A percentile compares a stretch with the other conserved stretches of the same genome.
Evolutionary conservation across 768 basidiomycete species (phyloP).

Genomic region (Leucocoprinus birnbaumii): DNA sequence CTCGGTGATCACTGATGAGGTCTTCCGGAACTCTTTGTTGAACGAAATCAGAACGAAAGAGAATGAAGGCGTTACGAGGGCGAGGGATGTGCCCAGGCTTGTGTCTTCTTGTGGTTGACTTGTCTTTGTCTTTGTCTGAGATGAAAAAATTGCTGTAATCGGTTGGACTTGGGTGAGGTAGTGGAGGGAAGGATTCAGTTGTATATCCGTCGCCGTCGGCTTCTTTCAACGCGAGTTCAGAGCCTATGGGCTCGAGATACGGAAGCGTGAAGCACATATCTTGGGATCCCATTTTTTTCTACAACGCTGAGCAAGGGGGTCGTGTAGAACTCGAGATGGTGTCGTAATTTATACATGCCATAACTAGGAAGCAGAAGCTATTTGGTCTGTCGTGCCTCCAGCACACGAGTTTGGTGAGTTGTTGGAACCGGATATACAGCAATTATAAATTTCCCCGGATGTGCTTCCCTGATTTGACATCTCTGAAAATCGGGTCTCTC

Average conservation of each 20-base stretch:
- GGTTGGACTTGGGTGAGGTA: background rate
- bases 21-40: slow-evolving; percentile 31
- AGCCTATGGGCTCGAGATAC: background rate
- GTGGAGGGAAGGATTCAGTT: background rate
- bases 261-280: background rate
- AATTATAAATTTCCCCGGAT: background rate
- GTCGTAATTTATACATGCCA: background rate
- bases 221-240: background rate
- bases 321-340: background rate
- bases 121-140: slow-evolving; percentile 13
- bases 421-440: background rate
- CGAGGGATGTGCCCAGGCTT: slow-evolving; percentile 61
- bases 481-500: too few species aligned
- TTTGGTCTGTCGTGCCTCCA: background rate
- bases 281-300: background rate
- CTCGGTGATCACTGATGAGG: slow-evolving; percentile 6
- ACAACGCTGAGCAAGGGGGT: background rate
- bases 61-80: slow-evolving; percentile 76
- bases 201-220: background rate
- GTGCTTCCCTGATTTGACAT: too few species aligned
- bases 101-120: slow-evolving; percentile 48
- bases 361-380: background rate
- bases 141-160: background rate
- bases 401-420: slow-evolving; percentile 1
- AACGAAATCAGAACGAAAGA: slow-evolving; percentile 74